Conservation (phyloP, 768 basidiomycete genomes). For the Phanerochaete sordida region DNA sequence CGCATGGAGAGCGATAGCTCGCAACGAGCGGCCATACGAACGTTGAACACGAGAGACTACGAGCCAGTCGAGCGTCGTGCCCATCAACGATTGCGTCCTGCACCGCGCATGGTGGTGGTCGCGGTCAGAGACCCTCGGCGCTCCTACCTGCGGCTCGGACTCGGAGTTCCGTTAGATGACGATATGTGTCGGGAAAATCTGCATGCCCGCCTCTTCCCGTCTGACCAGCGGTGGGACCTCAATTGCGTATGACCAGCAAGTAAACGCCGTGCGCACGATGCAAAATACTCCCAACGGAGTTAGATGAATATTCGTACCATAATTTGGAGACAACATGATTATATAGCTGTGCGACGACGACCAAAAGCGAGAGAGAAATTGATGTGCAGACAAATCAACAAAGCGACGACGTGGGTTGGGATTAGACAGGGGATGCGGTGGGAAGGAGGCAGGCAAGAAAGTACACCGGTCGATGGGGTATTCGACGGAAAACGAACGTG, state of each 20-base stretch:
- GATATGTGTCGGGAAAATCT: no score
- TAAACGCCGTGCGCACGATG: no score
- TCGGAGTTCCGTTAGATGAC: no score
- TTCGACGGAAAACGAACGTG: not conserved
- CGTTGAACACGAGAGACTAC: not conserved
- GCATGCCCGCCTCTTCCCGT: no score
- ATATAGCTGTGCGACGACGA: slow-evolving; percentile 24
- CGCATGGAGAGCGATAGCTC: no score
- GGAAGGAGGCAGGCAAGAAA: slow-evolving; percentile 1
- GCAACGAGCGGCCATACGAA: not conserved
- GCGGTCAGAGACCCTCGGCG: not conserved
- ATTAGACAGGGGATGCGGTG: slow-evolving; percentile 3
- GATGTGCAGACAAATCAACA: slow-evolving; percentile 33
- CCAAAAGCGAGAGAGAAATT: slow-evolving; percentile 13
- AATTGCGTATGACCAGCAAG: no score
- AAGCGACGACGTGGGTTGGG: slow-evolving; percentile 32
- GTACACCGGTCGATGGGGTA: not conserved
- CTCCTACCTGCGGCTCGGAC: not conserved
- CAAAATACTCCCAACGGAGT: not conserved
- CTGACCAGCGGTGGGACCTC: no score
- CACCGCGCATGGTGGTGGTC: not conserved
- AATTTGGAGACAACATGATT: slow-evolving; percentile 12
- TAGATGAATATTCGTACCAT: not conserved
- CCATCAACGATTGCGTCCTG: not conserved
- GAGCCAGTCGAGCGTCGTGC: not conserved